These are phyloP conservation scores for Tilletiopsis washingtonensis DNA, from an alignment of 1,284 basidiomycete species.

Conservation along the genomic window DNA sequence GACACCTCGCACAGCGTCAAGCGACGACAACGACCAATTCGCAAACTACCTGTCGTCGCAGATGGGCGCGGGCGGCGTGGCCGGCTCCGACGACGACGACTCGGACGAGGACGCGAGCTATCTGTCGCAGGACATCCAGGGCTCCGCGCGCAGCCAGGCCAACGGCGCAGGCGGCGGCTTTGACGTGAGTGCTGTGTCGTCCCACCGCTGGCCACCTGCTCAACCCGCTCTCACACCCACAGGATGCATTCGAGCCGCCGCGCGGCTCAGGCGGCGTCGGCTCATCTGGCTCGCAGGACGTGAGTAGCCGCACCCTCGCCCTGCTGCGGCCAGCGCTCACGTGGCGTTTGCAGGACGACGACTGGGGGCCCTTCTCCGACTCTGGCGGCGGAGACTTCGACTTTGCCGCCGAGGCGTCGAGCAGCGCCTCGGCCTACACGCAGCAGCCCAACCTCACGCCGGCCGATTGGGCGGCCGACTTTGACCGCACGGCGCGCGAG, in stretches of 20 bases:
- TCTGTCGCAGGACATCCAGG: constrained; percentile 25
- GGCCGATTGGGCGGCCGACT: constrained; percentile 44
- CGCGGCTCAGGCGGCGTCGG: too few relatives aligned
- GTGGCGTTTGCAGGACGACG: constrained; percentile 23
- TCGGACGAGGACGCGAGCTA: constrained; percentile 38
- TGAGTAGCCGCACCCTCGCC: constrained; percentile 7
- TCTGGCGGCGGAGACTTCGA: constrained; percentile 12
- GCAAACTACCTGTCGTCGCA: constrained; percentile 46
- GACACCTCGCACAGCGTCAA: neutral
- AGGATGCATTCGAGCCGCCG: constrained; percentile 6
- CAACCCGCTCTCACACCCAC: too few relatives aligned
- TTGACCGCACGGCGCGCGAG: constrained; percentile 14
- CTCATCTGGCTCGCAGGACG: constrained; percentile 6
- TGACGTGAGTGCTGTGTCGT: constrained; percentile 12
- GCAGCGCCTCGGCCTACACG: constrained; percentile 6
- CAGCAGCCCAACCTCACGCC: constrained; percentile 32
- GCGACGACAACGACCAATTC: constrained; percentile 18
- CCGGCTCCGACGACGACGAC: constrained; percentile 37
- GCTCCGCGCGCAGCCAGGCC: constrained; percentile 4
- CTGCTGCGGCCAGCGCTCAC: neutral
- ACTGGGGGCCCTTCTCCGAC: constrained; percentile 46
- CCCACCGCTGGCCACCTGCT: too few relatives aligned
- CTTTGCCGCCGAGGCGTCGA: neutral
- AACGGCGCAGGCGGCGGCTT: constrained; percentile 18
- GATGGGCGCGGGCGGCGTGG: constrained; percentile 26